A percentile compares a stretch with the other conserved stretches of the same genome.
These are phyloP conservation scores for Rhododendron henanense DNA, from an alignment of 148 eudicot genomes.

Conservation along the genomic window DNA sequence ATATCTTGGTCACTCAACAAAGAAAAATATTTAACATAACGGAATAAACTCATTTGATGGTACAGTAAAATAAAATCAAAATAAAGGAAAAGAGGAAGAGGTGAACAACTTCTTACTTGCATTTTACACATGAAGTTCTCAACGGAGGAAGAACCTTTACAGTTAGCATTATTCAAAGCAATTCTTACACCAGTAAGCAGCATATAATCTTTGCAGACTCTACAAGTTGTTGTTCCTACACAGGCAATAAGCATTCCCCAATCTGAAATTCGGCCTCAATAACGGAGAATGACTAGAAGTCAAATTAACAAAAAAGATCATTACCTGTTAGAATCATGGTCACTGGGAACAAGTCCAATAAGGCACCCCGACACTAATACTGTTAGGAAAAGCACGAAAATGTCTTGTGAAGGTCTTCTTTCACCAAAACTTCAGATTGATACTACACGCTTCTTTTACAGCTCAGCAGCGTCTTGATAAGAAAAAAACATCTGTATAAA, in stretches of 20 bases:
- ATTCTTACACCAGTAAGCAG: background rate
- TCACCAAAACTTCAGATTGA: background rate
- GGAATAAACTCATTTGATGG: background rate
- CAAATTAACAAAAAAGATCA: background rate
- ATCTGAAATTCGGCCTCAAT: background rate
- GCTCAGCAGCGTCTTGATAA: background rate
- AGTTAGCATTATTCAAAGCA: background rate
- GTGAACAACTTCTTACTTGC: background rate
- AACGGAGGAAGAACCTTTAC: no score
- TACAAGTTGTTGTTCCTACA: background rate
- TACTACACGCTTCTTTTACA: background rate
- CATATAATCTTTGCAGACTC: background rate
- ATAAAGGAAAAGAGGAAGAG: background rate
- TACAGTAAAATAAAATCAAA: background rate
- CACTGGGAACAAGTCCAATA: background rate
- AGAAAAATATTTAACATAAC: background rate
- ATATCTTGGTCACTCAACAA: background rate
- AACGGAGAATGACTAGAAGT: background rate
- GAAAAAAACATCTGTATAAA: background rate
- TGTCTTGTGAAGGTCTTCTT: background rate
- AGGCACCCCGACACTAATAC: background rate
- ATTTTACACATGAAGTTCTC: no score
- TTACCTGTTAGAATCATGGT: conserved; percentile 3
- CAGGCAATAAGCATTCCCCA: background rate
- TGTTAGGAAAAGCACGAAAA: background rate